A percentile compares a stretch with the other conserved stretches of the same genome.
These are phyloP conservation scores for Erigeron philadelphicus DNA, from an alignment of 140 eudicot genomes.

Conservation along the genomic window DNA sequence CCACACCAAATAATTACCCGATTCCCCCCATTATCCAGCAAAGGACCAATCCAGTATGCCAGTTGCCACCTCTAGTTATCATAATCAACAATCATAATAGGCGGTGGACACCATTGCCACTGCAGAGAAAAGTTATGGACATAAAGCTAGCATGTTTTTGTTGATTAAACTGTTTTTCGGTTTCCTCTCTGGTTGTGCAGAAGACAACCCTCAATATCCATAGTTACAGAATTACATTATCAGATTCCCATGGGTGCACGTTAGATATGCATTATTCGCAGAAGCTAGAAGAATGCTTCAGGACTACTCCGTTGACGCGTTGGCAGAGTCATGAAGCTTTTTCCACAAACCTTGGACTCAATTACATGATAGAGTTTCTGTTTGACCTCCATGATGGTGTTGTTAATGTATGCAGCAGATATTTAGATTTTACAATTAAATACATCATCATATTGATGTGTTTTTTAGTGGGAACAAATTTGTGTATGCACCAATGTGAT, in stretches of 20 bases:
- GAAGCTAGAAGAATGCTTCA: slow-evolving; percentile 2
- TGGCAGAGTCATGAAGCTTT: slow-evolving; percentile 14
- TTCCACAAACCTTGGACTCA: slow-evolving; percentile 4
- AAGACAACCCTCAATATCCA: slow-evolving; percentile 26
- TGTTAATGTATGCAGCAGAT: not conserved
- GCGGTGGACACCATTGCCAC: too few relatives aligned
- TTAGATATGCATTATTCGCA: slow-evolving; percentile 10
- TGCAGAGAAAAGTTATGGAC: not conserved
- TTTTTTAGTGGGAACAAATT: not conserved
- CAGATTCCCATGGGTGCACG: not conserved
- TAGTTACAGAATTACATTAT: slow-evolving; percentile 16
- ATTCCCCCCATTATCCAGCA: too few relatives aligned
- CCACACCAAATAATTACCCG: too few relatives aligned
- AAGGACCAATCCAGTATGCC: too few relatives aligned
- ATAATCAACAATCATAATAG: not conserved
- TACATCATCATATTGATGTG: not conserved
- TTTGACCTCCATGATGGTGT: not conserved
- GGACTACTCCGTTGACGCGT: slow-evolving; percentile 12
- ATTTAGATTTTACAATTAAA: not conserved
- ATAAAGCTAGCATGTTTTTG: slow-evolving; percentile 14
- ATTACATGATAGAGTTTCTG: slow-evolving; percentile 10
- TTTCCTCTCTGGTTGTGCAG: slow-evolving; percentile 24
- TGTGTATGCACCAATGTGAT: not conserved
- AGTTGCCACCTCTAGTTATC: too few relatives aligned
- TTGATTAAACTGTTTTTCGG: not conserved